A percentile compares a stretch with the other conserved stretches of the same genome.
Conservation (phyloP, 2,329 filamentous ascomycete genomes). For the Plectosphaerella plurivora region DNA sequence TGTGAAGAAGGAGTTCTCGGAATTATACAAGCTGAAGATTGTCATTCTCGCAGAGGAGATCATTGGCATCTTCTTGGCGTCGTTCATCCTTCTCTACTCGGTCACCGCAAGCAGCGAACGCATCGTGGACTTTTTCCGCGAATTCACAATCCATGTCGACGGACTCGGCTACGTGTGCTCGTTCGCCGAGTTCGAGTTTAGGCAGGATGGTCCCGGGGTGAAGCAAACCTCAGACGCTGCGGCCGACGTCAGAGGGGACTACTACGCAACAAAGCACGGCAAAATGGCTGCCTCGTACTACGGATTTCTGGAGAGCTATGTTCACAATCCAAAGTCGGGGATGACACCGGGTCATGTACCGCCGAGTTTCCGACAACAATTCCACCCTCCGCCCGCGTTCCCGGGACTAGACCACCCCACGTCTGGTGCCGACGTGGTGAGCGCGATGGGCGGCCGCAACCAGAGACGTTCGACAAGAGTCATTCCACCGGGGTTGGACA, state of each 20-base stretch:
- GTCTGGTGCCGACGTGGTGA: constrained; percentile 50
- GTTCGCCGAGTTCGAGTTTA: constrained; percentile 96
- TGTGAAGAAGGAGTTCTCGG: constrained; percentile 83
- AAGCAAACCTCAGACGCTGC: constrained; percentile 28
- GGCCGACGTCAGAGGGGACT: constrained; percentile 75
- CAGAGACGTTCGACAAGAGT: constrained; percentile 35
- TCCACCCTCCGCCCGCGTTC: constrained; percentile 72
- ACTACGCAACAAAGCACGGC: constrained; percentile 90
- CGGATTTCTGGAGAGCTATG: constrained; percentile 91
- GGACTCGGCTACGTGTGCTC: constrained; percentile 95
- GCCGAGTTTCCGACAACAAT: constrained; percentile 52
- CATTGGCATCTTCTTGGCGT: constrained; percentile 86
- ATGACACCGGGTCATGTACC: constrained; percentile 54
- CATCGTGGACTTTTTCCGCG: constrained; percentile 95
- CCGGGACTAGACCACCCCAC: constrained; percentile 65
- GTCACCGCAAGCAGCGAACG: constrained; percentile 86
- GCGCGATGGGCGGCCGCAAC: constrained; percentile 45
- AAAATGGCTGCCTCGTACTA: constrained; percentile 99
- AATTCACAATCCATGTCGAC: constrained; percentile 96
- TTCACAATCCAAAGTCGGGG: constrained; percentile 66
- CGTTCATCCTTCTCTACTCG: constrained; percentile 81
- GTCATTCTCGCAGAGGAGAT: constrained; percentile 91
- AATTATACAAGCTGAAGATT: constrained; percentile 87
- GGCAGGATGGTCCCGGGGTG: constrained; percentile 61
- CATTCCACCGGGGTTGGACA: constrained; percentile 37